Conservation (phyloP, 768 basidiomycete species). For the Podaxis sp. region DNA sequence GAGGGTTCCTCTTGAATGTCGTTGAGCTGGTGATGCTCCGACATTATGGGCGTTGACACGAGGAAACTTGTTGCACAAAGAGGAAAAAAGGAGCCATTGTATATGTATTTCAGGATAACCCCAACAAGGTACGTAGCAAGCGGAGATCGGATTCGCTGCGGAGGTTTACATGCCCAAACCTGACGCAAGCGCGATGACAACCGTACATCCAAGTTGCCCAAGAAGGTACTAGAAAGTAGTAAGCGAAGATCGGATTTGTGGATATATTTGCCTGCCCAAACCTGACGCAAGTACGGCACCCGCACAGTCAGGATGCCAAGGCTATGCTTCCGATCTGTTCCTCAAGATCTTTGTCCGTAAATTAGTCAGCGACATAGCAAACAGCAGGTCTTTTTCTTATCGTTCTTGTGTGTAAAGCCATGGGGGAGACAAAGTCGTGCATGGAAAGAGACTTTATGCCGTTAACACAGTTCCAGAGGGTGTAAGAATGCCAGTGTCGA, state of each 20-base stretch:
- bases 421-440: background rate
- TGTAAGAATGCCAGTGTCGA: too few relatives aligned
- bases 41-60: background rate
- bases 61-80: background rate
- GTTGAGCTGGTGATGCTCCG: conserved; percentile 4
- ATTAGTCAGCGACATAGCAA: background rate
- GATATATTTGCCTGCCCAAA: too few relatives aligned
- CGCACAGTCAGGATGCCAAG: too few relatives aligned
- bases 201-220: background rate
- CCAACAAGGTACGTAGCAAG: too few relatives aligned
- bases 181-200: background rate
- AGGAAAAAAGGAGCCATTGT: background rate
- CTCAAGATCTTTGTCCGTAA: too few relatives aligned
- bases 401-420: background rate
- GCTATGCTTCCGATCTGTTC: too few relatives aligned
- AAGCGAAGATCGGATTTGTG: too few relatives aligned
- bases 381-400: background rate
- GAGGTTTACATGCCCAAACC: background rate
- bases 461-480: too few relatives aligned
- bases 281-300: too few relatives aligned
- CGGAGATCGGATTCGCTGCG: too few relatives aligned
- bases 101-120: background rate
- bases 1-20: conserved; percentile 14
- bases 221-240: too few relatives aligned
- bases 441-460: too few relatives aligned